Conservation (phyloP, 768 basidiomycete species). For the Leccinellum albellum region DNA sequence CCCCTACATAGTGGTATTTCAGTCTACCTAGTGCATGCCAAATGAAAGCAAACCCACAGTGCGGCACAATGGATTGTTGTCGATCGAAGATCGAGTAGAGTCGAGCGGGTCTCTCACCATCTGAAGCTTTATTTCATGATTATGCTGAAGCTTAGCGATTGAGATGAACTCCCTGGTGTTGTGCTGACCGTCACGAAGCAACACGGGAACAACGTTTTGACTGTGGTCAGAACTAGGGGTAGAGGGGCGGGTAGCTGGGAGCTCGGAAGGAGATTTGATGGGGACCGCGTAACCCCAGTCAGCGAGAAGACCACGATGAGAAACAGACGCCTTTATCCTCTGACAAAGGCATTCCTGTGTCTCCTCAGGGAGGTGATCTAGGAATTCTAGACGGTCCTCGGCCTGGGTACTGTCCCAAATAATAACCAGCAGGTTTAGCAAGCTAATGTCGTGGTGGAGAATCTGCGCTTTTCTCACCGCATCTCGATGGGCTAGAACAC, state of each 20-base stretch:
- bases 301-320: neutral
- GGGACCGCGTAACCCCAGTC: neutral
- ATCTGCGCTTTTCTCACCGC: neutral
- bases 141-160: neutral
- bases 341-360: neutral
- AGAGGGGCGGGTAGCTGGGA: neutral
- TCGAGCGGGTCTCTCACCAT: neutral
- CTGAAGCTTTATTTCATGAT: neutral
- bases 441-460: neutral
- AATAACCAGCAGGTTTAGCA: neutral
- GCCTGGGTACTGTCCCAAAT: neutral
- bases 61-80: neutral
- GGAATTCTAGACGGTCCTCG: neutral
- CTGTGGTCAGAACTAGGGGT: neutral
- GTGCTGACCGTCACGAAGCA: neutral
- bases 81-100: neutral
- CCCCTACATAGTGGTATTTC: neutral
- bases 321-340: neutral
- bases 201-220: neutral
- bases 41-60: neutral
- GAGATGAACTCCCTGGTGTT: neutral
- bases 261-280: neutral
- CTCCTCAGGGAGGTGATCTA: neutral
- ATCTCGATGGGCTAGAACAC: neutral
- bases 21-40: no score